Evolutionary conservation across 352 stramenopile species (phyloP), one percentile per base, ranked within the genome.

Genomic region (Pythium vanterpoolii): DNA sequence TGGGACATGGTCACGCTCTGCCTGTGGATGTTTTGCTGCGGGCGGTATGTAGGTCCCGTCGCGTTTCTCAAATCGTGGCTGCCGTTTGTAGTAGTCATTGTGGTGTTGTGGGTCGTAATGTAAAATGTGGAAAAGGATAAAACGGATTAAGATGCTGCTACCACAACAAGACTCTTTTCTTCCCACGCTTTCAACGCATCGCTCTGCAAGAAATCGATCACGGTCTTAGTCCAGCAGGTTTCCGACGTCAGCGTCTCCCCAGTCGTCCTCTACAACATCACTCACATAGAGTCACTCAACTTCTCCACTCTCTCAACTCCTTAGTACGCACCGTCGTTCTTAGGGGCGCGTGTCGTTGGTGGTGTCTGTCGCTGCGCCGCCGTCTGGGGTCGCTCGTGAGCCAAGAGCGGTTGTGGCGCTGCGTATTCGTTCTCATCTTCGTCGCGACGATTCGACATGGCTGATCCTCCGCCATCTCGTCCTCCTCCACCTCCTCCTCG

Each of bases 1-100:
- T 93, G 79, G 80, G 86, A 89, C 67, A 93, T 93, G 83, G 72
- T 90, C 53, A 71, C 79, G 55, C 80, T 93, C 27, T 90, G 80
- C 68, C 87, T 90, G 52, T 93, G 80, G 80, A 74, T 93, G 67
- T 93, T 93, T 50, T 78, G 83, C 56, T 71, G 74, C 58, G 83
- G 77, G 9, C 71, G 68, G 2, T 90, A 89, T 63, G 77, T 87
- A 36, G 64, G 74, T 39, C 18, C 69, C 0, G 49, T 48, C 2
- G 79, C 51, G 1, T 64, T 77, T 31, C 33, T 72, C 48, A 80
- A 77, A 59, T 78, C 72, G 5, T 80, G 72, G 72, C 18, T 72
- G 19, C 72, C 72, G 1, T 76, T 71, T 19, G 40, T 65, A 1
- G n/a, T 69, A 8, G 16, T 73, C 21, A 45, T 73, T 14, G 49